A percentile compares a stretch with the other conserved stretches of the same genome.
Evolutionary conservation across 2,329 filamentous ascomycete species (phyloP).

Genomic region (Scedosporium dehoogii): DNA sequence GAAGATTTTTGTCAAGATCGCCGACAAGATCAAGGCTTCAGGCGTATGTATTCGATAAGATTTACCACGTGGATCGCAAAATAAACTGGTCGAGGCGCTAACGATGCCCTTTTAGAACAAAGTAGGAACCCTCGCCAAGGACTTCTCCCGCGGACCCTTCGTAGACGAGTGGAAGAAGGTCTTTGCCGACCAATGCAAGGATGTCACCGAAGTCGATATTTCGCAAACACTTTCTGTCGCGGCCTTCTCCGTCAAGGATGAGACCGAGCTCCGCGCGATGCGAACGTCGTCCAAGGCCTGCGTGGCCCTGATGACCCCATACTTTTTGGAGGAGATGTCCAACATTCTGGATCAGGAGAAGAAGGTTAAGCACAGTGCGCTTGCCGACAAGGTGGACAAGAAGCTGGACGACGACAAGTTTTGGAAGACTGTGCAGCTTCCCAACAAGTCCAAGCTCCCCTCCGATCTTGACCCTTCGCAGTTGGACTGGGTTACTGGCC

Average conservation of each 20-base stretch:
- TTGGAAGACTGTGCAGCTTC: conserved; percentile 69
- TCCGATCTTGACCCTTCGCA: conserved; percentile 78
- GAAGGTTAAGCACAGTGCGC: conserved; percentile 81
- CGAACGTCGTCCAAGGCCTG: conserved; percentile 90
- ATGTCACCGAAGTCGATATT: conserved; percentile 82
- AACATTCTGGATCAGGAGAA: conserved; percentile 92
- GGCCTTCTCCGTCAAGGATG: conserved; percentile 88
- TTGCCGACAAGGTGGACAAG: conserved; percentile 78
- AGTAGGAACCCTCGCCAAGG: conserved; percentile 77
- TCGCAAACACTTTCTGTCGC: conserved; percentile 69
- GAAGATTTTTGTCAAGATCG: conserved; percentile 76
- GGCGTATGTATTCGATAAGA: conserved; percentile 50
- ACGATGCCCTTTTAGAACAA: conserved; percentile 54
- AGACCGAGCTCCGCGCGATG: conserved; percentile 87
- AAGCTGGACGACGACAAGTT: conserved; percentile 93
- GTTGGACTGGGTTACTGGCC: conserved; percentile 88
- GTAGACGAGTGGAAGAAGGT: conserved; percentile 92
- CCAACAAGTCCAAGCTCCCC: conserved; percentile 65
- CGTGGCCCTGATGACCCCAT: conserved; percentile 88
- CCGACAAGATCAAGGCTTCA: conserved; percentile 76
- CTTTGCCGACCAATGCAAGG: conserved; percentile 69
- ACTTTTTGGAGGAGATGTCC: conserved; percentile 98
- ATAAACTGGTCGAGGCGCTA: not conserved
- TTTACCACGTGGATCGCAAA: not conserved
- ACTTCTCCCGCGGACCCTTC: conserved; percentile 77